Base-by-base conservation (phyloP, 2,329 filamentous ascomycete genomes). In the Biscogniauxia marginata region DNA sequence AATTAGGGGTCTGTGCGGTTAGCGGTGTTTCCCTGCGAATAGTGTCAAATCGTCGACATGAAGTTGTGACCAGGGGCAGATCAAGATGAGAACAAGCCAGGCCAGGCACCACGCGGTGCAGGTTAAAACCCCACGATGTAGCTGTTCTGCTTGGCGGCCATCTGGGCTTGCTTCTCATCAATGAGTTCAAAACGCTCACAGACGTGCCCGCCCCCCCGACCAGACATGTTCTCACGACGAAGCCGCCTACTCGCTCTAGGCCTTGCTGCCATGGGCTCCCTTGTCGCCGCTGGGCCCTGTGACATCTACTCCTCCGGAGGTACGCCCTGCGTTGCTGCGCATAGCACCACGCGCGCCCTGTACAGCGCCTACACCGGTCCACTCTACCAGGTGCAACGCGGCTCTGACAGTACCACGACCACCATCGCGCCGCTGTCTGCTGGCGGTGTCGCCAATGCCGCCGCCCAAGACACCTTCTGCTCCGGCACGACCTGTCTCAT, bases 311-410 rank as follows among this genome's bases (percentile, higher is more conserved):
- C 77, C 1, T 75, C 77, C 0, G 84, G 82, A 0, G 77, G 77
- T 50, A 86, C 83, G 1, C 82, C 84, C n/a, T 88, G 85, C 63
- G 72, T 87, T 9, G 85, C 85, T 0, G 85, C 85, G 0, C 84
- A 87, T 66, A 82, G 82, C 67, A 87, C 84, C n/a, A 87, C 84
- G 55, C 80, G 85, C 3, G 83, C 84, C 16, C 69, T 88, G 6
- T 87, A 86, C 70, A 77, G 70, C 62, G 63, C 74, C 51, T 87
- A 73, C 71, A 74, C 52, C 7, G 81, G 82, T 3, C 50, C 80
- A 0, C 79, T 87, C 1, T 87, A 88, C 68, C 83, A 87, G 61
- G 77, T 87, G 2, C 75, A 75, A 53, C 84, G 85, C 48, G 79
- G 72, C 50, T 86, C 83, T 20, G 77, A 84, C 65, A 65, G 73